A percentile compares a stretch with the other conserved stretches of the same genome.
phyloP scores from a whole-genome alignment of 192 early-diverging fungal species.

The Chytriomyces sp. region DNA sequence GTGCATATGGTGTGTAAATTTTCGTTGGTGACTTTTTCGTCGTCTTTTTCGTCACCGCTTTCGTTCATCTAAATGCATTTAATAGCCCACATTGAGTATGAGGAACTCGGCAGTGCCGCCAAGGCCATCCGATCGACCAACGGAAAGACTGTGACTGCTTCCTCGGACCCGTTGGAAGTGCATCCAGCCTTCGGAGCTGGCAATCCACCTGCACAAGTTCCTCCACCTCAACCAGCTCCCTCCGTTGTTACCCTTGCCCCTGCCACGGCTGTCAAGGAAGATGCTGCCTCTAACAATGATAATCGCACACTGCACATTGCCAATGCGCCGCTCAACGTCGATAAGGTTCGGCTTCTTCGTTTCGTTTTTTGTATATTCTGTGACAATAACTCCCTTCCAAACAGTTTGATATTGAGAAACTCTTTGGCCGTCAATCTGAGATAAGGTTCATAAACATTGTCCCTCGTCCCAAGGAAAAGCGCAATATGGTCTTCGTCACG shows the following conservation, averaged over 20 bases:
- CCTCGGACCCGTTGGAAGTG: conserved; percentile 37
- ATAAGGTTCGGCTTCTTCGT: conserved; percentile 33
- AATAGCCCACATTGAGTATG: conserved; percentile 48
- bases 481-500: conserved; percentile 47
- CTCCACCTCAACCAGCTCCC: not conserved
- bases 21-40: conserved; percentile 8
- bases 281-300: not conserved
- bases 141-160: conserved; percentile 37
- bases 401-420: conserved; percentile 38
- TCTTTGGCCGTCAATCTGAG: conserved; percentile 36
- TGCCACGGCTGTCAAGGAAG: not conserved
- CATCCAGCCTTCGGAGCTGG: conserved; percentile 25
- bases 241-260: not conserved
- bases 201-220: not conserved
- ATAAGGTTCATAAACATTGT: conserved; percentile 48
- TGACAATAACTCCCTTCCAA: conserved; percentile 25
- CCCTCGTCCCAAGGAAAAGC: conserved; percentile 43
- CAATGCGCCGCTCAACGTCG: conserved; percentile 36
- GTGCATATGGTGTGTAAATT: conserved; percentile 18
- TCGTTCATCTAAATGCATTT: no score
- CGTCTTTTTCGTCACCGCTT: conserved; percentile 25
- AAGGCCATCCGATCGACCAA: conserved; percentile 38
- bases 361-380: not conserved
- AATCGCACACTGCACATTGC: conserved; percentile 44
- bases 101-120: conserved; percentile 33